These are phyloP conservation scores for Solanum tacnaense DNA, from an alignment of 257 asterid genomes.

Conservation along the genomic window DNA sequence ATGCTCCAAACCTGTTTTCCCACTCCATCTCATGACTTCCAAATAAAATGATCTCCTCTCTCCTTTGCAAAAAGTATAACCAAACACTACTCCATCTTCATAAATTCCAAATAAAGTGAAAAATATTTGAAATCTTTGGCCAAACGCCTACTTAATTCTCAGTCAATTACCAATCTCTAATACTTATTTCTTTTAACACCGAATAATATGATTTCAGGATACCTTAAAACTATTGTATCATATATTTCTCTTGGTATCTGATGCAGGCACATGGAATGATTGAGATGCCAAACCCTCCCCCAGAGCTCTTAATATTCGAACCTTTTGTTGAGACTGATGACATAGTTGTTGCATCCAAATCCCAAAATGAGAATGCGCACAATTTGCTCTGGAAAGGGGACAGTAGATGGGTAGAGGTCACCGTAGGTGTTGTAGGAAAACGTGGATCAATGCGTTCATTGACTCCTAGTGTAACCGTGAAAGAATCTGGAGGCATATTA, in stretches of 20 bases:
- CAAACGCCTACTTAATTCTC: background rate
- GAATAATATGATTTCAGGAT: background rate
- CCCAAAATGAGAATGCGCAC: slow-evolving; percentile 30
- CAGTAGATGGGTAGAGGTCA: slow-evolving; percentile 89
- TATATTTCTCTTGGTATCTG: slow-evolving; percentile 1
- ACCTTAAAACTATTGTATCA: background rate
- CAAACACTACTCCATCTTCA: background rate
- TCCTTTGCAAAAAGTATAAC: background rate
- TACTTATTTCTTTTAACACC: background rate
- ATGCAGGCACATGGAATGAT: slow-evolving; percentile 63
- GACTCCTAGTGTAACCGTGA: slow-evolving; percentile 85
- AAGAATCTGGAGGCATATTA: slow-evolving; percentile 78
- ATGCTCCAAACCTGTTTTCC: background rate
- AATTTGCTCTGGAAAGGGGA: slow-evolving; percentile 62
- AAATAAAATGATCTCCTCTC: background rate
- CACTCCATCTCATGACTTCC: background rate
- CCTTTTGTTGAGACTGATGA: slow-evolving; percentile 85
- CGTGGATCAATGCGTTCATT: slow-evolving; percentile 65
- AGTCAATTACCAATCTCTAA: background rate
- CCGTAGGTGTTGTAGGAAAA: slow-evolving; percentile 78
- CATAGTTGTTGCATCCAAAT: slow-evolving; percentile 43
- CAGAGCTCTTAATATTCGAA: slow-evolving; percentile 66
- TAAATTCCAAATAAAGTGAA: background rate
- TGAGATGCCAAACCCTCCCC: slow-evolving; percentile 87
- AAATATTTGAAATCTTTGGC: background rate